A percentile compares a stretch with the other conserved stretches of the same genome.
Evolutionary conservation across 1,284 basidiomycete species (phyloP).

Genomic region (Agaricales sp.): DNA sequence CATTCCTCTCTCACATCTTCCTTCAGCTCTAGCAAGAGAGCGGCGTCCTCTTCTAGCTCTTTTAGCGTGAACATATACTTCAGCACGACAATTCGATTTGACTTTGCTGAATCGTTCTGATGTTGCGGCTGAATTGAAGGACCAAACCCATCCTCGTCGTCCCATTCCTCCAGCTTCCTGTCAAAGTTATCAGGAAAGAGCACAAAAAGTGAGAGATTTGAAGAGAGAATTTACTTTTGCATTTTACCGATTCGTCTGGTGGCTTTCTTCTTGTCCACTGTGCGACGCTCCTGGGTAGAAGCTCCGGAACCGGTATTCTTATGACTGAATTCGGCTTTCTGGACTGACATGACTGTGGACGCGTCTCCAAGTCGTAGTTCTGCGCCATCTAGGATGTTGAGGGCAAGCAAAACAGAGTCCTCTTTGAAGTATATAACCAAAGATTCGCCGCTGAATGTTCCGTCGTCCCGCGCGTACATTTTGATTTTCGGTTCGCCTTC

Average conservation of each 20-base stretch:
- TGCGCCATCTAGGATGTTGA: slow-evolving; percentile 86
- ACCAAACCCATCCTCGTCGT: slow-evolving; percentile 77
- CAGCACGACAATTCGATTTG: slow-evolving; percentile 78
- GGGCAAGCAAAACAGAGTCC: slow-evolving; percentile 82
- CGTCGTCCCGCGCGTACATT: slow-evolving; percentile 85
- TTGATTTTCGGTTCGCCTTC: slow-evolving; percentile 84
- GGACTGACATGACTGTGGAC: slow-evolving; percentile 70
- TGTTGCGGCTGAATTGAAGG: slow-evolving; percentile 51
- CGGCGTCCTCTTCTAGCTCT: slow-evolving; percentile 83
- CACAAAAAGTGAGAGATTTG: slow-evolving; percentile 4
- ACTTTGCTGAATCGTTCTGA: slow-evolving; percentile 37
- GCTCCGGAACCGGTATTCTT: slow-evolving; percentile 30
- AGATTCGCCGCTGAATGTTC: slow-evolving; percentile 92
- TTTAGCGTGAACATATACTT: slow-evolving; percentile 91
- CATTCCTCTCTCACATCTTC: slow-evolving; percentile 96
- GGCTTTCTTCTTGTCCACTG: slow-evolving; percentile 73
- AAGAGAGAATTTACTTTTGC: slow-evolving; percentile 63
- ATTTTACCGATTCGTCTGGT: slow-evolving; percentile 78
- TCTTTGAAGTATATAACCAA: slow-evolving; percentile 97
- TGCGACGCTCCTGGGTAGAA: slow-evolving; percentile 31
- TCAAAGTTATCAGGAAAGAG: slow-evolving; percentile 5
- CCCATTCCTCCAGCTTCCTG: slow-evolving; percentile 82
- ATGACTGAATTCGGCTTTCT: slow-evolving; percentile 77
- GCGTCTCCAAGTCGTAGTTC: slow-evolving; percentile 80
- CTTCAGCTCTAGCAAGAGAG: slow-evolving; percentile 86